These are phyloP conservation scores for Chrysoporthe puriensis DNA, from an alignment of 2,329 filamentous ascomycete genomes.

Conservation along the genomic window DNA sequence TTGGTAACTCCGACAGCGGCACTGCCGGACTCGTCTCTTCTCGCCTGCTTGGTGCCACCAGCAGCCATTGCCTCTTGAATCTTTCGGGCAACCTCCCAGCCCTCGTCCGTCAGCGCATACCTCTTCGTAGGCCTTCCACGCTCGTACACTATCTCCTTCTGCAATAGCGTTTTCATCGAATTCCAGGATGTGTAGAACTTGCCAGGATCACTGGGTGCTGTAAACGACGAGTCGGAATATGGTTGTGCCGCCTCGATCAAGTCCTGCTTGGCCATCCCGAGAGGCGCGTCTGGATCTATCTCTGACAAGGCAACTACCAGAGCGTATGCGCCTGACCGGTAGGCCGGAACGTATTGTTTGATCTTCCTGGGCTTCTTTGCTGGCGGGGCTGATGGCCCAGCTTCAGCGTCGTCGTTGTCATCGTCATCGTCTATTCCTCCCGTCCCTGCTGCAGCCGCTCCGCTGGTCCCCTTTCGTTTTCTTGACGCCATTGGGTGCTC, in stretches of 20 bases:
- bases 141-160: constrained; percentile 75
- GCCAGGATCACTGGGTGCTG: constrained; percentile 65
- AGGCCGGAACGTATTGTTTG: constrained; percentile 72
- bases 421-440: constrained; percentile 33
- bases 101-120: constrained; percentile 76
- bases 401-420: constrained; percentile 42
- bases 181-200: constrained; percentile 82
- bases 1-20: neutral
- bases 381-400: constrained; percentile 43
- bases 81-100: constrained; percentile 72
- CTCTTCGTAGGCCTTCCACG: constrained; percentile 68
- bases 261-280: constrained; percentile 68
- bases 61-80: constrained; percentile 53
- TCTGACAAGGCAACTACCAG: constrained; percentile 69
- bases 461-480: constrained; percentile 40
- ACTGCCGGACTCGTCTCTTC: neutral
- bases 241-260: constrained; percentile 72
- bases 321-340: constrained; percentile 76
- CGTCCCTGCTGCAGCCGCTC: constrained; percentile 36
- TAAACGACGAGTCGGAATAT: constrained; percentile 75
- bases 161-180: constrained; percentile 75
- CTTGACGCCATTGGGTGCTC: constrained; percentile 51
- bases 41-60: constrained; percentile 18
- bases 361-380: constrained; percentile 61
- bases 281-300: constrained; percentile 55